Percentiles rank a stretch among this genome's conserved stretches.
These are phyloP conservation scores for Colletotrichum spaethianum DNA, from an alignment of 2,329 filamentous ascomycete genomes.

Conservation along the genomic window DNA sequence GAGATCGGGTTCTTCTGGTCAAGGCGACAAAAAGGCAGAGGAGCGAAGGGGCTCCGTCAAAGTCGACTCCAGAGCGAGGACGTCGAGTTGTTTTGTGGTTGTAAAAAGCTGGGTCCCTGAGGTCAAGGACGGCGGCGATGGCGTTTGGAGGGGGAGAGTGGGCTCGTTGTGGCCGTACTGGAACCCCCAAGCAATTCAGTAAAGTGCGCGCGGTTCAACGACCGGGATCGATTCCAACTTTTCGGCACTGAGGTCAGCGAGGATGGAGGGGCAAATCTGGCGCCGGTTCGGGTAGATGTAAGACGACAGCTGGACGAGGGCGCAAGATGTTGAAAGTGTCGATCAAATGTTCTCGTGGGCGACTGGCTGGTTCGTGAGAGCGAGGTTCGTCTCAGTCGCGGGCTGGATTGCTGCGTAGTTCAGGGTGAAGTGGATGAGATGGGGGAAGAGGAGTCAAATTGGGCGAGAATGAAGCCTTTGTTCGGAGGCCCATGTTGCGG, in stretches of 20 bases:
- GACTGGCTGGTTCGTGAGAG: constrained; percentile 15
- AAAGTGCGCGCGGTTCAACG: constrained; percentile 21
- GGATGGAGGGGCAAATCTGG: constrained; percentile 28
- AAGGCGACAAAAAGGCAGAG: constrained; percentile 7
- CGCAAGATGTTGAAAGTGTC: constrained; percentile 4
- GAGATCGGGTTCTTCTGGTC: constrained; percentile 11
- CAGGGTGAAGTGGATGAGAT: constrained; percentile 39
- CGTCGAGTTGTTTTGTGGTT: constrained; percentile 37
- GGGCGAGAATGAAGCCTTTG: constrained; percentile 41
- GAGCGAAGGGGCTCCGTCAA: constrained; percentile 27
- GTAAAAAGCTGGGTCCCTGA: constrained; percentile 19
- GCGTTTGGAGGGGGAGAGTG: constrained; percentile 33
- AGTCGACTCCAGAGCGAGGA: constrained; percentile 21
- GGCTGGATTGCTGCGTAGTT: constrained; percentile 25
- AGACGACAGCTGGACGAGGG: not conserved
- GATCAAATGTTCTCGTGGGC: not conserved
- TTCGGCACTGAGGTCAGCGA: constrained; percentile 11
- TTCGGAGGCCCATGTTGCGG: constrained; percentile 33
- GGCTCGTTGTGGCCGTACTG: constrained; percentile 23
- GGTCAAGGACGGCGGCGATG: constrained; percentile 22
- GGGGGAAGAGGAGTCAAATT: constrained; percentile 40
- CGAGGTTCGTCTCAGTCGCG: constrained; percentile 17
- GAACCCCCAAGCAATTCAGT: constrained; percentile 13
- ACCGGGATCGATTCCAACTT: constrained; percentile 26
- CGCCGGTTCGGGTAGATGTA: constrained; percentile 1